These are phyloP conservation scores for Bipolaris zeicola DNA, from an alignment of 2,329 filamentous ascomycete species.

Conservation along the genomic window DNA sequence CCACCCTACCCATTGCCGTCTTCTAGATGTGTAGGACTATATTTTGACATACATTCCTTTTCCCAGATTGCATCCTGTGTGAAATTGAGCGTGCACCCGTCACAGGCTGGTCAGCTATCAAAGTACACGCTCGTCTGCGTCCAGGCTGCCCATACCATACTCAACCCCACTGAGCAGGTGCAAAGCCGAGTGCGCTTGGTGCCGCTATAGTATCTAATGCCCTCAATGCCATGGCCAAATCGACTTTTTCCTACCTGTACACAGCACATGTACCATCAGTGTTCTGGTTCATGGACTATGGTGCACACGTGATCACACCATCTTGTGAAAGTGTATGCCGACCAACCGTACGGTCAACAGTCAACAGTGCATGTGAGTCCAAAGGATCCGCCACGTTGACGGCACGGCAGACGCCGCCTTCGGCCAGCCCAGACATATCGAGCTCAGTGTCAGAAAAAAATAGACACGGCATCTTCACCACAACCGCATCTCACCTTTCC, in stretches of 20 bases:
- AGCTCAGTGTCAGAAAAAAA: neutral
- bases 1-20: conserved; percentile 55
- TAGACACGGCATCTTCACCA: neutral
- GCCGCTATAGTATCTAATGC: neutral
- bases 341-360: neutral
- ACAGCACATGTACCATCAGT: too few relatives aligned
- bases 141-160: neutral
- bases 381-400: neutral
- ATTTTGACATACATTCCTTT: conserved; percentile 53
- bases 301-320: neutral
- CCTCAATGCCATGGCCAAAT: neutral
- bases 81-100: neutral
- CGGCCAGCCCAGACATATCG: neutral
- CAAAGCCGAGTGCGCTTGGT: neutral
- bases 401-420: neutral
- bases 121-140: neutral
- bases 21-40: conserved; percentile 54
- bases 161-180: neutral
- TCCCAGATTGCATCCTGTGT: neutral
- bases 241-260: too few relatives aligned
- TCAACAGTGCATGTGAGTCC: neutral
- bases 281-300: too few relatives aligned
- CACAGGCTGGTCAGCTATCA: neutral
- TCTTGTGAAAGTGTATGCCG: neutral
- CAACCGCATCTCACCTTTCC: neutral